Conservation (phyloP, 495 filamentous ascomycete genomes). For the Aspergillus steynii region DNA sequence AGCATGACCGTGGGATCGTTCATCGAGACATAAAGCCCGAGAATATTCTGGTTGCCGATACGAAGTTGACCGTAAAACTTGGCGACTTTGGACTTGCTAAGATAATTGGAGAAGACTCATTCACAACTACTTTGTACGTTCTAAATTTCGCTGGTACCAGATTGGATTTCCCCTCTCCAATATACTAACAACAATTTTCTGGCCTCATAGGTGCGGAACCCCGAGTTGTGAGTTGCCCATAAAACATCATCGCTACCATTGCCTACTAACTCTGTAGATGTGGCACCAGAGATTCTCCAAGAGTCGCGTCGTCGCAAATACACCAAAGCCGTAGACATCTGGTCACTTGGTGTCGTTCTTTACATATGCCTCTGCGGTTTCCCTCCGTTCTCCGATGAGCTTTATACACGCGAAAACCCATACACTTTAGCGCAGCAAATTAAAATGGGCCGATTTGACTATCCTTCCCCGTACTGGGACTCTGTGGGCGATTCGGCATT, state of each 20-base stretch:
- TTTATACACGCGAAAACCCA: constrained; percentile 73
- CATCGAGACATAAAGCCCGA: constrained; percentile 99
- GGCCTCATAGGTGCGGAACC: constrained; percentile 70
- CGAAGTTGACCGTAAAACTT: constrained; percentile 82
- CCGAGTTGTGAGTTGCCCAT: constrained; percentile 67
- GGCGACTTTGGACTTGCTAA: constrained; percentile 98
- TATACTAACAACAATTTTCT: constrained; percentile 13
- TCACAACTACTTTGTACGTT: constrained; percentile 86
- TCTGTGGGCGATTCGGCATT: constrained; percentile 84
- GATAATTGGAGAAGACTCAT: constrained; percentile 97
- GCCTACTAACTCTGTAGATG: constrained; percentile 56
- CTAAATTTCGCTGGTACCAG: not conserved
- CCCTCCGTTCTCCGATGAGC: constrained; percentile 94
- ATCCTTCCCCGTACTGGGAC: constrained; percentile 98
- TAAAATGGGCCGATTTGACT: constrained; percentile 83
- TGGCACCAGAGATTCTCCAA: constrained; percentile 92
- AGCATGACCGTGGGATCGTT: constrained; percentile 98
- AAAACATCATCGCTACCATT: constrained; percentile 1
- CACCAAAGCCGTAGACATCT: constrained; percentile 93
- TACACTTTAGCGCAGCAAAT: constrained; percentile 91
- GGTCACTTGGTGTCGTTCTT: constrained; percentile 97
- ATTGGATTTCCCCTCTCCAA: not conserved
- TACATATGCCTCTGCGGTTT: constrained; percentile 99
- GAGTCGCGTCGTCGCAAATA: constrained; percentile 78
- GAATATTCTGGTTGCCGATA: constrained; percentile 89